Evolutionary conservation across 108 stramenopile genomes (phyloP).

Genomic region (Seminavis robusta): DNA sequence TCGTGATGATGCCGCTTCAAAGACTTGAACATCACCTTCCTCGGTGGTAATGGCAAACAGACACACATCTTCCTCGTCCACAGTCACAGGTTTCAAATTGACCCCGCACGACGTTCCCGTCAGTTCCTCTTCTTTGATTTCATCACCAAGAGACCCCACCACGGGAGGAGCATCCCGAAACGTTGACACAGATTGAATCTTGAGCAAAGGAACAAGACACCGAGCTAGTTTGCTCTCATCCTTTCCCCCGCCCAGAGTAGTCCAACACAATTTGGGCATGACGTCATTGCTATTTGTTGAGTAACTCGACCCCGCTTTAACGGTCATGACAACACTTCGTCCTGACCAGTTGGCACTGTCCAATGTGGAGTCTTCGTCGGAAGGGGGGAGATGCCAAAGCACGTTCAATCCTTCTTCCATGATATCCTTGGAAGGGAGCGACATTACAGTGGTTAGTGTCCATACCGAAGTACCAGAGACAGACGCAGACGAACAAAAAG

Average conservation of each 20-base stretch:
- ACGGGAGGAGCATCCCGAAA: constrained; percentile 1
- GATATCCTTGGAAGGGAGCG: too few species aligned
- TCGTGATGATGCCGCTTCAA: constrained; percentile 49
- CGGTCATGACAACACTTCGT: not conserved
- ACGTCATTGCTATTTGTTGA: not conserved
- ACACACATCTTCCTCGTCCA: constrained; percentile 21
- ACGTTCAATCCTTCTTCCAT: too few species aligned
- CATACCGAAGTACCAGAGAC: constrained; percentile 4
- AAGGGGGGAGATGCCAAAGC: too few species aligned
- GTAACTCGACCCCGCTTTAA: not conserved
- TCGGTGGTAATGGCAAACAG: constrained; percentile 72
- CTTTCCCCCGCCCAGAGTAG: constrained; percentile 39
- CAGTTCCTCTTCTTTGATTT: constrained; percentile 10
- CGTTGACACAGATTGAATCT: constrained; percentile 36
- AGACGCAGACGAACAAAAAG: constrained; percentile 1
- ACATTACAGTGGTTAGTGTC: not conserved
- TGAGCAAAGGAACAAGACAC: constrained; percentile 37
- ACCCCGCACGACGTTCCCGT: too few species aligned
- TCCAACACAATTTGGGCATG: constrained; percentile 66
- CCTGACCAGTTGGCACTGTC: constrained; percentile 16
- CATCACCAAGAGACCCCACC: constrained; percentile 6
- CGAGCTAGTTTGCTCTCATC: constrained; percentile 24
- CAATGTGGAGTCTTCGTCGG: too few species aligned
- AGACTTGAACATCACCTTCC: constrained; percentile 56
- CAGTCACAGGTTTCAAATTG: too few species aligned